phyloP scores from a whole-genome alignment of 75 land plant genomes.

The Azolla pinnata region DNA sequence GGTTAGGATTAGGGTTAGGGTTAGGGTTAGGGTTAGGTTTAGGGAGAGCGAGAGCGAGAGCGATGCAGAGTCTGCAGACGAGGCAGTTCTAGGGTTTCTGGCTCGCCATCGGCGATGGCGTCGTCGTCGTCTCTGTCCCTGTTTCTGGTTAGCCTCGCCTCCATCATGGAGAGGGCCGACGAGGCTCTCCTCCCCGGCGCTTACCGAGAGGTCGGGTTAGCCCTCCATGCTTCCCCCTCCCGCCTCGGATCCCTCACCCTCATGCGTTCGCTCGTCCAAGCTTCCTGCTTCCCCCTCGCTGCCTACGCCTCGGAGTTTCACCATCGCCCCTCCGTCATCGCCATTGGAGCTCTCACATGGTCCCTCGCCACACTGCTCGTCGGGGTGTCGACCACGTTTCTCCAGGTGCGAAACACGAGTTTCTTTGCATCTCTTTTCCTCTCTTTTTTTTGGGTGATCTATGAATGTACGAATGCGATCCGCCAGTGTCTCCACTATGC shows the following conservation, averaged over 20 bases:
- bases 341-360: constrained; percentile 22
- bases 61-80: no score
- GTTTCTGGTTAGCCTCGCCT: constrained; percentile 23
- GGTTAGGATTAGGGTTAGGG: no score
- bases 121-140: no score
- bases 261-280: constrained; percentile 23
- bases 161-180: constrained; percentile 33
- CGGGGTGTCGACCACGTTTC: constrained; percentile 23
- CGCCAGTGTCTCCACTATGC: no score
- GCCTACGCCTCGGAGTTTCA: constrained; percentile 19
- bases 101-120: no score
- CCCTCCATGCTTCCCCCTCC: constrained; percentile 22
- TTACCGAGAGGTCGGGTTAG: constrained; percentile 30
- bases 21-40: no score
- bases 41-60: no score
- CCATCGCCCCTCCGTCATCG: constrained; percentile 22
- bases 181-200: constrained; percentile 30
- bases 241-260: constrained; percentile 24
- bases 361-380: constrained; percentile 27
- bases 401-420: no score
- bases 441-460: no score
- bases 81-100: no score
- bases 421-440: no score
- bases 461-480: no score
- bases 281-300: constrained; percentile 23